Base-by-base conservation (phyloP, 2,329 filamentous ascomycete species). In the Exserohilum rostratum region DNA sequence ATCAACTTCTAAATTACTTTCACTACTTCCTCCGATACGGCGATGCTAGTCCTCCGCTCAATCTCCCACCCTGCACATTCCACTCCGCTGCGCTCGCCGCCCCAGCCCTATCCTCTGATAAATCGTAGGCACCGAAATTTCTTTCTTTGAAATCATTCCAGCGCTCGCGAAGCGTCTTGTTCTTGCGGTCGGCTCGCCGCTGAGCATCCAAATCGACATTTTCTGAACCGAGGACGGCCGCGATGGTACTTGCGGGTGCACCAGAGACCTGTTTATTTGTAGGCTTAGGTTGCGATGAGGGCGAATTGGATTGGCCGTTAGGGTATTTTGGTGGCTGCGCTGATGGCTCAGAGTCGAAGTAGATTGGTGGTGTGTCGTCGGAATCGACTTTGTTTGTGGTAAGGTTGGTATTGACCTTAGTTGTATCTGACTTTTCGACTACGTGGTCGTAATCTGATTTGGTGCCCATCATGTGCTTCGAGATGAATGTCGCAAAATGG, bases 321-420 rank as follows among this genome's bases (percentile, higher is more conserved):
- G 22, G 25, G 12, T 57, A 57, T 40, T 34, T 44, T 18, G 55
- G 50, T 34, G 55, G 55, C 33, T 57, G 55, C n/a, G 46, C 37
- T 45, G 55, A 54, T 29, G 55, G 55, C 31, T 57, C 55, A 17
- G 50, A 53, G 37, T 54, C 43, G 43, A 47, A 57, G 42, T 57
- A 57, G 11, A 43, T 35, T 13, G 50, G 50, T 38, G 38, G 37
- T 27, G 25, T 44, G 2, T 27, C 46, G 27, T 44, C 17, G 5
- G 27, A 6, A n/a, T 25, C 25, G 22, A 17, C 2, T 10, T 31
- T 25, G 25, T 29, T 17, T 15, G n/a, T 35, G 3, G 17, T n/a
- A 22, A 15, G 22, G 17, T 38, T 13, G 11, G 29, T 4, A 4
- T 34, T 27, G 10, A 10, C 30, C n/a, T 46, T 5, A 25, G 11